These are phyloP conservation scores for Saccharomycopsis microspora DNA, from an alignment of 805 yeast genomes.

Conservation along the genomic window DNA sequence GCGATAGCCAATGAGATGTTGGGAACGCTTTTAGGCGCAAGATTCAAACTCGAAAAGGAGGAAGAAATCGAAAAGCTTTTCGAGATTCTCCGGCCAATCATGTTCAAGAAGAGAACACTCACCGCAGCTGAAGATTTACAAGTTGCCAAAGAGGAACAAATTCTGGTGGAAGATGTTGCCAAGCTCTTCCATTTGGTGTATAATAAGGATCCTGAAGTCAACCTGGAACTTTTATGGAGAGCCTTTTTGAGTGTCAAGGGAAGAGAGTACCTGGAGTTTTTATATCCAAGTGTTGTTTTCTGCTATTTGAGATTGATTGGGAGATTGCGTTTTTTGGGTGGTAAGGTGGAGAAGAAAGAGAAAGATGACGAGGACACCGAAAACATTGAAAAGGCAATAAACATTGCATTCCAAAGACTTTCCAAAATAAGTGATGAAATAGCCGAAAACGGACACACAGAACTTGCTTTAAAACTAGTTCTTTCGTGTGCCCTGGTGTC, in stretches of 20 bases:
- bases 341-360: conserved; percentile 14
- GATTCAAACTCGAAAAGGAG: conserved; percentile 26
- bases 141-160: conserved; percentile 2
- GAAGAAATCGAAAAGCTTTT: conserved; percentile 52
- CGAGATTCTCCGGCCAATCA: conserved; percentile 43
- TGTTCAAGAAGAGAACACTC: conserved; percentile 24
- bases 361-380: conserved; percentile 19
- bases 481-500: conserved; percentile 65
- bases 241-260: conserved; percentile 43
- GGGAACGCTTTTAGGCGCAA: conserved; percentile 36
- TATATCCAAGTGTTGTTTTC: conserved; percentile 68
- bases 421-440: conserved; percentile 63
- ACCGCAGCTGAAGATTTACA: conserved; percentile 18
- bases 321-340: conserved; percentile 25
- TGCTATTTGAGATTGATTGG: conserved; percentile 50
- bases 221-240: conserved; percentile 33
- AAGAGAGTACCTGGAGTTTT: conserved; percentile 43
- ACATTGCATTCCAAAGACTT: conserved; percentile 59
- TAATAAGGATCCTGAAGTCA: conserved; percentile 33
- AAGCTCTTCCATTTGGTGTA: conserved; percentile 57
- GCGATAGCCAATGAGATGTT: conserved; percentile 51
- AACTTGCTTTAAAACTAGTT: conserved; percentile 32
- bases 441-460: conserved; percentile 28
- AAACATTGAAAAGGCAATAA: conserved; percentile 19
- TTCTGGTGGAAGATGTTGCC: conserved; percentile 40